phyloP scores from a whole-genome alignment of 306 rosid species.

The Cucurbita maxima region DNA sequence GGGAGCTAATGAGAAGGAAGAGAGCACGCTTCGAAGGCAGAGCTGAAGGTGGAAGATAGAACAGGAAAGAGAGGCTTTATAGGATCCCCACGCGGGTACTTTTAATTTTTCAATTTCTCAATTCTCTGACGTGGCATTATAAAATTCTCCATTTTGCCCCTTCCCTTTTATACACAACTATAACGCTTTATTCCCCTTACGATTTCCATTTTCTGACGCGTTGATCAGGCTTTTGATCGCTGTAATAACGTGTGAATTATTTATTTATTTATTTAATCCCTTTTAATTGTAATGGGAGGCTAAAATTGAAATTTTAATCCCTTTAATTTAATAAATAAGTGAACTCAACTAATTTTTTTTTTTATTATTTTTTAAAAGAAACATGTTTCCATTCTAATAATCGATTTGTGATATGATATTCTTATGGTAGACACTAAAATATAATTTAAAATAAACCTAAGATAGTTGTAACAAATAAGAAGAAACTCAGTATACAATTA shows the following conservation, averaged over 20 bases:
- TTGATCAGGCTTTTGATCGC: conserved; percentile 16
- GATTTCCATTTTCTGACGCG: conserved; percentile 34
- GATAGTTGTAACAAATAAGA: no score
- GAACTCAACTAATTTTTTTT: background rate
- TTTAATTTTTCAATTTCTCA: conserved; percentile 20
- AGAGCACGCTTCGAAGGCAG: conserved; percentile 39
- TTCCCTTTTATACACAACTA: background rate
- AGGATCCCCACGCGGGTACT: conserved; percentile 44
- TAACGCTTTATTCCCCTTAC: background rate
- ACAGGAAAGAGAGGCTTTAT: conserved; percentile 29
- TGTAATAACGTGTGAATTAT: background rate
- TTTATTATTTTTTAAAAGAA: no score
- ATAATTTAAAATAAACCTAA: no score
- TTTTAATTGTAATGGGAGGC: background rate
- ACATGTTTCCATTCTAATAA: no score
- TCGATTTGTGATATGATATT: no score
- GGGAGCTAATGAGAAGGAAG: conserved; percentile 18
- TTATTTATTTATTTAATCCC: no score
- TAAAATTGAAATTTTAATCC: background rate
- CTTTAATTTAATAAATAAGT: background rate
- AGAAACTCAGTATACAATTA: no score
- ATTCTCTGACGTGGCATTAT: conserved; percentile 23
- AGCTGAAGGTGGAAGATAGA: conserved; percentile 14
- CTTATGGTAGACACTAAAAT: no score
- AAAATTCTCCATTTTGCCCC: background rate